phyloP scores from a whole-genome alignment of 768 basidiomycete genomes.

The Nevesoporus exiguus region DNA sequence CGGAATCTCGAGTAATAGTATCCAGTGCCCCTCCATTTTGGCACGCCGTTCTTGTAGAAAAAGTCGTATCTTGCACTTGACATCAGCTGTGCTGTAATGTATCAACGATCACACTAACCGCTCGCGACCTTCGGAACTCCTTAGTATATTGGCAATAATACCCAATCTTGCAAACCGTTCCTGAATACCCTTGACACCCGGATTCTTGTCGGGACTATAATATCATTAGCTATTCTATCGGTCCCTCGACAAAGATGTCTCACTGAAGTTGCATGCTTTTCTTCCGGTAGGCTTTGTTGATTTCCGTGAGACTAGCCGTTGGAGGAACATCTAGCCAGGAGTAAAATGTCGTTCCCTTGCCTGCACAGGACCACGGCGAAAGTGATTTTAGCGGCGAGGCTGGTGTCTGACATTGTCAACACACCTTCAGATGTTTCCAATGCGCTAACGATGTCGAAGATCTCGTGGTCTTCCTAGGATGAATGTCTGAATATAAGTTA shows the following conservation, averaged over 20 bases:
- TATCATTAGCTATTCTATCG: conserved; percentile 1
- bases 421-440: conserved; percentile 77
- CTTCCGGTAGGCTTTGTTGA: conserved; percentile 88
- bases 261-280: conserved; percentile 89
- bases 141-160: conserved; percentile 77
- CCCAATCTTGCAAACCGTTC: conserved; percentile 93
- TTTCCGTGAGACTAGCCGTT: conserved; percentile 70
- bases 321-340: conserved; percentile 83
- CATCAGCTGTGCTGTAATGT: not conserved
- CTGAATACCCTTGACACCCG: conserved; percentile 72
- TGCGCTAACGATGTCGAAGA: conserved; percentile 87
- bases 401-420: conserved; percentile 7
- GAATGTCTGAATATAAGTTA: conserved; percentile 6
- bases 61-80: conserved; percentile 69
- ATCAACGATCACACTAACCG: conserved; percentile 46
- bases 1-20: conserved; percentile 97
- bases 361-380: conserved; percentile 30
- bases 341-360: conserved; percentile 93
- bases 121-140: conserved; percentile 70
- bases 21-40: conserved; percentile 92
- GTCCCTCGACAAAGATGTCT: conserved; percentile 28
- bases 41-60: conserved; percentile 97
- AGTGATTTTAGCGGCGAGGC: conserved; percentile 3
- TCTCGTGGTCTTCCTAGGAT: conserved; percentile 86
- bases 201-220: conserved; percentile 92